A percentile compares a stretch with the other conserved stretches of the same genome.
These are phyloP conservation scores for Monosporascus sp. DNA, from an alignment of 2,329 filamentous ascomycete genomes.

Conservation along the genomic window DNA sequence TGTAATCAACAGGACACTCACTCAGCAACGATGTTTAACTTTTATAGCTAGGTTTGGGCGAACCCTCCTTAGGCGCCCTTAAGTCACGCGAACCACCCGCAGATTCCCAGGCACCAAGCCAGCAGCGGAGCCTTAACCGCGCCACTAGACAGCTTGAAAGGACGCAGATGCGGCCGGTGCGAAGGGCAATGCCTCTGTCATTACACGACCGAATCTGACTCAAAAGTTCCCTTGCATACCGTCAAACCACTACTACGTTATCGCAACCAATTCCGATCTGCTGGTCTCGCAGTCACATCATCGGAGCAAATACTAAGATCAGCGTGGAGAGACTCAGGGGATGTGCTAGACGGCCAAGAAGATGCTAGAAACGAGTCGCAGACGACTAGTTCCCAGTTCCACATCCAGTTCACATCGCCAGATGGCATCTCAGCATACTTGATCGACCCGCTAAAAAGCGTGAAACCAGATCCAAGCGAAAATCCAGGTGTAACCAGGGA, in stretches of 20 bases:
- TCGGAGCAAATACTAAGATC: conserved; percentile 32
- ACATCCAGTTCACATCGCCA: conserved; percentile 18
- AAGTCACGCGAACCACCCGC: conserved; percentile 3
- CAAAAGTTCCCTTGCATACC: conserved; percentile 42
- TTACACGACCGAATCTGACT: conserved; percentile 34
- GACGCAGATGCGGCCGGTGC: conserved; percentile 31
- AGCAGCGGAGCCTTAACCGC: conserved; percentile 34
- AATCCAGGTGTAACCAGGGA: conserved; percentile 8
- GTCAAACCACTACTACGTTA: conserved; percentile 49
- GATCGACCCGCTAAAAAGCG: conserved; percentile 9
- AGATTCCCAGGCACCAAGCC: conserved; percentile 34
- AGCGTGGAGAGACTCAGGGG: conserved; percentile 8
- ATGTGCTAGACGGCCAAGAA: conserved; percentile 11
- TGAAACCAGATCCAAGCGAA: conserved; percentile 8
- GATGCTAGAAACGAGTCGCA: conserved; percentile 8
- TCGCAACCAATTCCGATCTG: conserved; percentile 45
- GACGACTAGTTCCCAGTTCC: conserved; percentile 16
- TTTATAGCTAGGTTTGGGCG: conserved; percentile 22
- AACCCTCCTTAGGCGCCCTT: background rate
- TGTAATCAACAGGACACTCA: conserved; percentile 38
- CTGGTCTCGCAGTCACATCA: conserved; percentile 53
- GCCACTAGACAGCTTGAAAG: conserved; percentile 36
- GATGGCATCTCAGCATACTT: conserved; percentile 8
- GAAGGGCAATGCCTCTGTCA: conserved; percentile 30
- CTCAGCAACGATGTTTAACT: conserved; percentile 38